A percentile compares a stretch with the other conserved stretches of the same genome.
These are phyloP conservation scores for Mariannaea sp. DNA, from an alignment of 2,329 filamentous ascomycete species.

Conservation along the genomic window DNA sequence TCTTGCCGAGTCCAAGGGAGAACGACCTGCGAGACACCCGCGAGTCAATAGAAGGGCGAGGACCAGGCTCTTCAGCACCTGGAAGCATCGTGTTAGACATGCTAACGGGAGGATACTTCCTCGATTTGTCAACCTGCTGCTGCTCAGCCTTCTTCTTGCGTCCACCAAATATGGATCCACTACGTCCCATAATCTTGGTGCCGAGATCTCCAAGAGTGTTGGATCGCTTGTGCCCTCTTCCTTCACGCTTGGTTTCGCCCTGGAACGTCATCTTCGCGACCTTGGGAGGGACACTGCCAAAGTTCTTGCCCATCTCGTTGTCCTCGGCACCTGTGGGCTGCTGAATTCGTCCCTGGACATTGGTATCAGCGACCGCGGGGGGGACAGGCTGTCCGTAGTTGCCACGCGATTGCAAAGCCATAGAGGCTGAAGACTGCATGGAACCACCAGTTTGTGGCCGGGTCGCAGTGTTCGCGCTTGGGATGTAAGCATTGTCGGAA, in stretches of 20 bases:
- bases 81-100: constrained; percentile 76
- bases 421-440: constrained; percentile 70
- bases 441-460: constrained; percentile 84
- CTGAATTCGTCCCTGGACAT: constrained; percentile 86
- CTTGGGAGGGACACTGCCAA: constrained; percentile 64
- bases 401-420: constrained; percentile 67
- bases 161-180: constrained; percentile 78
- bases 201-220: constrained; percentile 81
- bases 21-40: constrained; percentile 69
- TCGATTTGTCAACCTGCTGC: constrained; percentile 62
- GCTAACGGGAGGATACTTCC: constrained; percentile 86
- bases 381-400: constrained; percentile 84
- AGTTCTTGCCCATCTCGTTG: constrained; percentile 66
- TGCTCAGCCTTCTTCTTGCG: constrained; percentile 57
- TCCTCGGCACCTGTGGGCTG: constrained; percentile 69
- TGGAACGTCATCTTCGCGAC: constrained; percentile 64
- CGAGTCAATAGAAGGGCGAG: constrained; percentile 72
- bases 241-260: constrained; percentile 54
- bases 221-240: constrained; percentile 68
- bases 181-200: constrained; percentile 83
- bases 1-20: constrained; percentile 70
- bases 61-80: constrained; percentile 55
- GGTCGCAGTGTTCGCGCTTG: constrained; percentile 48
- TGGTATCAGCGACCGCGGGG: constrained; percentile 85
- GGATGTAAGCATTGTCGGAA: constrained; percentile 50